Evolutionary conservation across 495 filamentous ascomycete genomes (phyloP).

Genomic region (Penicillium lagena): DNA sequence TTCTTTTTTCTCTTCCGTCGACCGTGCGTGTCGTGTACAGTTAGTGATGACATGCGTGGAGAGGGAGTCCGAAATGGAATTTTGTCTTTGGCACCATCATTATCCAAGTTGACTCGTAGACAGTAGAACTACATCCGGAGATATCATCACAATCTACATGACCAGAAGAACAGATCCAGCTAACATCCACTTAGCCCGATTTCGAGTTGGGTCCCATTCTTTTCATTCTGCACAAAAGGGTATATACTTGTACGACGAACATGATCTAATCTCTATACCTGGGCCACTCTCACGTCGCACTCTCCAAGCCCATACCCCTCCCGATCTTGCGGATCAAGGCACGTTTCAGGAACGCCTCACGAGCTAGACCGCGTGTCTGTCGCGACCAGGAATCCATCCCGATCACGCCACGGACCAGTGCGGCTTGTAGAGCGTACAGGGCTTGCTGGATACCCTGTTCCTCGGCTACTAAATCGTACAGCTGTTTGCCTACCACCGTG

Average conservation of each 20-base stretch:
- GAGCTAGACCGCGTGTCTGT: constrained; percentile 72
- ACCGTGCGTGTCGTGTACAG: constrained; percentile 15
- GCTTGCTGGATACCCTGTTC: constrained; percentile 78
- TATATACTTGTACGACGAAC: neutral
- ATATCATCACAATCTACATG: no score
- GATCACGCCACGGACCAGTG: constrained; percentile 75
- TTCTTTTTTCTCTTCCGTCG: constrained; percentile 1
- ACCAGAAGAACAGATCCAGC: no score
- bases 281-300: constrained; percentile 5
- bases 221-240: neutral
- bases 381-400: constrained; percentile 74
- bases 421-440: constrained; percentile 76
- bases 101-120: no score
- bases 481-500: constrained; percentile 84
- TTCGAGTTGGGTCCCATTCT: neutral
- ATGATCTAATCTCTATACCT: constrained; percentile 7
- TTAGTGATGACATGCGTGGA: constrained; percentile 15
- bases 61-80: neutral
- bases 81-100: neutral
- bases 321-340: constrained; percentile 86
- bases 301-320: constrained; percentile 67
- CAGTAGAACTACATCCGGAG: no score
- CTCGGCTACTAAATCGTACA: constrained; percentile 83
- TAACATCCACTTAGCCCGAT: no score
- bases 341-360: constrained; percentile 89